phyloP scores from a whole-genome alignment of 2,329 filamentous ascomycete genomes.

The Aspergillus sojae region DNA sequence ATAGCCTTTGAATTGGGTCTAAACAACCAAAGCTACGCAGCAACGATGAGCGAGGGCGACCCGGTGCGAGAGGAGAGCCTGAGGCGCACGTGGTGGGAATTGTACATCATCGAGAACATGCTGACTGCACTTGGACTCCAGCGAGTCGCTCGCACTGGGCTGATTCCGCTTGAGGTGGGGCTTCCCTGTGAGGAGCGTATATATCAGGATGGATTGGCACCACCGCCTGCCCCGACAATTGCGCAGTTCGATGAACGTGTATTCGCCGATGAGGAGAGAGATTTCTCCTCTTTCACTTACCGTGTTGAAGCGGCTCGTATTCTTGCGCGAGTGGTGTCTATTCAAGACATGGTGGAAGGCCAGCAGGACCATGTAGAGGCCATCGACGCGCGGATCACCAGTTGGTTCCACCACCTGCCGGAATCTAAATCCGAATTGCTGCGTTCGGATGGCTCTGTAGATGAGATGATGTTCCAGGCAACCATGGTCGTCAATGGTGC shows the following conservation, averaged over 20 bases:
- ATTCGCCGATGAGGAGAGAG: constrained; percentile 68
- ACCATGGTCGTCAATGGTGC: constrained; percentile 72
- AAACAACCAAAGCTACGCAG: constrained; percentile 69
- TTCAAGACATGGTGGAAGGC: constrained; percentile 40
- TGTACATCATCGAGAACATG: constrained; percentile 82
- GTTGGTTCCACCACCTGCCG: constrained; percentile 81
- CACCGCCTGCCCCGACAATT: constrained; percentile 62
- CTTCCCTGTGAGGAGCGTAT: constrained; percentile 84
- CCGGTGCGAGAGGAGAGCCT: constrained; percentile 77
- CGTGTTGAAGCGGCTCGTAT: constrained; percentile 80
- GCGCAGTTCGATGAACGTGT: constrained; percentile 76
- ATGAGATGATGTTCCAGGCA: constrained; percentile 91
- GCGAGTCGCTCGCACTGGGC: constrained; percentile 64
- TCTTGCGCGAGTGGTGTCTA: constrained; percentile 70
- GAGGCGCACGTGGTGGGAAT: constrained; percentile 88
- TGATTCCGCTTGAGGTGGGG: constrained; percentile 68
- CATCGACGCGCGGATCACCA: constrained; percentile 61
- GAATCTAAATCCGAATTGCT: constrained; percentile 70
- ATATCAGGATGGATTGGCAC: constrained; percentile 56
- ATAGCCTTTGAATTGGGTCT: constrained; percentile 76
- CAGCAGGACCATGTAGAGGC: constrained; percentile 61
- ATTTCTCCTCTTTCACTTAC: constrained; percentile 83
- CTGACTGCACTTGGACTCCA: constrained; percentile 68
- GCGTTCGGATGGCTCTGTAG: constrained; percentile 69
- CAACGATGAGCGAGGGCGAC: constrained; percentile 64